phyloP scores from a whole-genome alignment of 345 rosid species.

The Boechera divaricarpa region DNA sequence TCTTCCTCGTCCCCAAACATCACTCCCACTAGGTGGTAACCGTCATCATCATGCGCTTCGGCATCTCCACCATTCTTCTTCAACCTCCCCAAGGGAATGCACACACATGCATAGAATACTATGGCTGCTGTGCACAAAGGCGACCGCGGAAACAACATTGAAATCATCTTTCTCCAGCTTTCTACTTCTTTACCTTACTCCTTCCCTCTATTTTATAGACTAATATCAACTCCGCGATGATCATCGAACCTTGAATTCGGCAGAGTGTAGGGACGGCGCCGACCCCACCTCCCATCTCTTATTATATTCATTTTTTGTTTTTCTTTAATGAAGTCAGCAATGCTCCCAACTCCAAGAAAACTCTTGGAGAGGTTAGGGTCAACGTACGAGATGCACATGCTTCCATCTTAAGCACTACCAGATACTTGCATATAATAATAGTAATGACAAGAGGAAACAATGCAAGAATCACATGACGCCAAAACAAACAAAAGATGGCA shows the following conservation, averaged over 20 bases:
- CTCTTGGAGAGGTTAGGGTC: conserved; percentile 31
- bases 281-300: conserved; percentile 51
- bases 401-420: conserved; percentile 38
- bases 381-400: conserved; percentile 46
- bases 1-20: conserved; percentile 48
- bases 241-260: conserved; percentile 35
- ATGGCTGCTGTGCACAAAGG: conserved; percentile 55
- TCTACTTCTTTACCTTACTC: conserved; percentile 23
- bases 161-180: conserved; percentile 53
- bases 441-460: conserved; percentile 24
- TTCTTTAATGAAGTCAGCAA: conserved; percentile 39
- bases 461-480: conserved; percentile 37
- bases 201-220: conserved; percentile 32
- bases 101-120: conserved; percentile 60
- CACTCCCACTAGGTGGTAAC: conserved; percentile 43
- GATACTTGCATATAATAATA: conserved; percentile 34
- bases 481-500: conserved; percentile 26
- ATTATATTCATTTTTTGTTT: conserved; percentile 28
- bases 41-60: not conserved
- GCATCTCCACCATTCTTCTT: conserved; percentile 17
- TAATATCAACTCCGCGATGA: conserved; percentile 16
- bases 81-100: conserved; percentile 53
- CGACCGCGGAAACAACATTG: conserved; percentile 52
- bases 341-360: conserved; percentile 40
- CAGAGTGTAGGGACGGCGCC: conserved; percentile 68